Evolutionary conservation across 495 filamentous ascomycete genomes (phyloP).

Genomic region (Tuber magnatum): DNA sequence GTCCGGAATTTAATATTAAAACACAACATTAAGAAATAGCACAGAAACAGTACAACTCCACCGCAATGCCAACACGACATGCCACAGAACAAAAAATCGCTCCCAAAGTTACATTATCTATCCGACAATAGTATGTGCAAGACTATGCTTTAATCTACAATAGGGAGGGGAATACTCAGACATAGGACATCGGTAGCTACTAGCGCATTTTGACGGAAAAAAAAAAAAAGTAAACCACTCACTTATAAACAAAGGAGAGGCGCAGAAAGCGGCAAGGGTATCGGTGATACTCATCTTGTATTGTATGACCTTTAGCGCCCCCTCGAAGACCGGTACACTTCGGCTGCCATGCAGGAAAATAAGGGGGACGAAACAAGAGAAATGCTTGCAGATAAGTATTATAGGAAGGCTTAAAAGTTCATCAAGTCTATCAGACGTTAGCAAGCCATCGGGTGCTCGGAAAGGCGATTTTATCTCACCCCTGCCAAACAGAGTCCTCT

Average conservation of each 20-base stretch:
- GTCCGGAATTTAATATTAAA: background rate
- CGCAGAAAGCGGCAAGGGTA: background rate
- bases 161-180: background rate
- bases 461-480: conserved; percentile 52
- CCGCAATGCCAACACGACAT: background rate
- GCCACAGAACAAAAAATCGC: background rate
- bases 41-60: background rate
- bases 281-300: background rate
- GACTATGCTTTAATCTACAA: background rate
- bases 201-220: background rate
- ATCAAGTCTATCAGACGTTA: conserved; percentile 40
- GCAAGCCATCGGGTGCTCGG: background rate
- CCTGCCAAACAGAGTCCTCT: conserved; percentile 90
- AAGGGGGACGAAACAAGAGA: background rate
- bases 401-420: conserved; percentile 41
- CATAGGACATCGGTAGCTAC: background rate
- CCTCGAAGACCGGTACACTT: background rate
- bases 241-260: background rate
- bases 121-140: background rate
- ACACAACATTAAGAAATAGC: background rate
- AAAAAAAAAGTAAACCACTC: background rate
- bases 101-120: background rate
- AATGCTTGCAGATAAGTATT: background rate
- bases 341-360: background rate
- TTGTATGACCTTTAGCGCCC: background rate